These are phyloP conservation scores for Lactifluus volemus DNA, from an alignment of 768 basidiomycete species.

Conservation along the genomic window DNA sequence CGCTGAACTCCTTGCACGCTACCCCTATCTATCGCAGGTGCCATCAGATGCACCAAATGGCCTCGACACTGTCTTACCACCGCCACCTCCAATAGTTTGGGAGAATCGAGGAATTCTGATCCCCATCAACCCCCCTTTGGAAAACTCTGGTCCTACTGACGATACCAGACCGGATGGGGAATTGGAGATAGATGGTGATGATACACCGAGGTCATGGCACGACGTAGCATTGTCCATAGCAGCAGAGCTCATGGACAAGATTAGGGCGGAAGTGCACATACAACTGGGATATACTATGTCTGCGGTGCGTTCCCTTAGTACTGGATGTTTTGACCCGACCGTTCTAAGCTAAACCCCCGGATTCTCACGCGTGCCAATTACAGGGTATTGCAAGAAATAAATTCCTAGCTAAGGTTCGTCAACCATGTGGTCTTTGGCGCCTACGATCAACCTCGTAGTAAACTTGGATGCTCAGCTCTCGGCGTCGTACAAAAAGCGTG, in stretches of 20 bases:
- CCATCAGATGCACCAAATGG: conserved; percentile 64
- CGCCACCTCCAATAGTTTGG: conserved; percentile 61
- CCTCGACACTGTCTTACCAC: conserved; percentile 68
- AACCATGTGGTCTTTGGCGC: neutral
- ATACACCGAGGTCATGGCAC: conserved; percentile 62
- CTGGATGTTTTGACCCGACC: neutral
- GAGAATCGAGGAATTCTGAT: conserved; percentile 50
- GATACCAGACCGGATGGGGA: neutral
- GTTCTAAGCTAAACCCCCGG: neutral
- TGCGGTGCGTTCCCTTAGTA: conserved; percentile 47
- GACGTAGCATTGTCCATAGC: conserved; percentile 87
- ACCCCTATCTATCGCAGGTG: conserved; percentile 64
- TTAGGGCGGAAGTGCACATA: conserved; percentile 55
- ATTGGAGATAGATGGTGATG: conserved; percentile 22
- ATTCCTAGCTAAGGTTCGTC: conserved; percentile 80
- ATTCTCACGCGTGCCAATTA: neutral
- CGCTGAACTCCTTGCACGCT: conserved; percentile 59
- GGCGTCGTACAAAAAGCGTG: conserved; percentile 88
- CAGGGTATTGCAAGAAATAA: conserved; percentile 91
- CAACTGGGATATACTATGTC: conserved; percentile 90
- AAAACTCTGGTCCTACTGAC: conserved; percentile 2
- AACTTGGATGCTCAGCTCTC: conserved; percentile 46
- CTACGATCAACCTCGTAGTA: neutral
- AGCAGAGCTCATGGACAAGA: conserved; percentile 75
- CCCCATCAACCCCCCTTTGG: conserved; percentile 35